Conservation (phyloP, 2,329 filamentous ascomycete species). For the Plenodomus tracheiphilus region DNA sequence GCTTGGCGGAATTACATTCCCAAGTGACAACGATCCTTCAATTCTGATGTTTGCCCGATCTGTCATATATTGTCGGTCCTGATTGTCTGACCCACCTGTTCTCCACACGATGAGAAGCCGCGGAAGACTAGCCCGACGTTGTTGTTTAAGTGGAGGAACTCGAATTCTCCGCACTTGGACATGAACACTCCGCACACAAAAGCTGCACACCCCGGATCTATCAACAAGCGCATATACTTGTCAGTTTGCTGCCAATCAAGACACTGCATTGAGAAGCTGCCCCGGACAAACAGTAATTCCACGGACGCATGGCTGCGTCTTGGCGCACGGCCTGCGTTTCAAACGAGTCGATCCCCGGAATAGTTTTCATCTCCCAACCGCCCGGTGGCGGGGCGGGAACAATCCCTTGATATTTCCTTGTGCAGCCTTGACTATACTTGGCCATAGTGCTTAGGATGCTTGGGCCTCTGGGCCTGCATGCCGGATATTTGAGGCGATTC, state of each 20-base stretch:
- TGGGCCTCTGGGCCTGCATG: conserved; percentile 7
- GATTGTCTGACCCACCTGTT: background rate
- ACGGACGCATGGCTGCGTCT: background rate
- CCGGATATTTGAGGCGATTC: conserved; percentile 2
- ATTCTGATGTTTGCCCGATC: background rate
- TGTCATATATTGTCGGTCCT: background rate
- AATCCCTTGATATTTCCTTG: conserved; percentile 4
- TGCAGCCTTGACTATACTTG: conserved; percentile 19
- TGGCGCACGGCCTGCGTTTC: background rate
- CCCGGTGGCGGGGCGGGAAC: background rate
- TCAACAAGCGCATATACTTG: background rate
- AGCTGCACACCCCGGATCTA: background rate
- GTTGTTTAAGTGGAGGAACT: background rate
- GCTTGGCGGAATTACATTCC: background rate
- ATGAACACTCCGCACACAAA: background rate
- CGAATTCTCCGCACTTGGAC: background rate
- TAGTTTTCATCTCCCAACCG: background rate
- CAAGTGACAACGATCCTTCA: background rate
- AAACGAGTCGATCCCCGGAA: background rate
- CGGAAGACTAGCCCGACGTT: no score
- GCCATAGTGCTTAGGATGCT: conserved; percentile 24
- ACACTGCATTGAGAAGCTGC: background rate
- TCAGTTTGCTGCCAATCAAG: background rate
- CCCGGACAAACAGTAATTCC: background rate
- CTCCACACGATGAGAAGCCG: background rate